Base-by-base conservation (phyloP, 2,329 filamentous ascomycete species). In the Neofusicoccum kwambonambiense region DNA sequence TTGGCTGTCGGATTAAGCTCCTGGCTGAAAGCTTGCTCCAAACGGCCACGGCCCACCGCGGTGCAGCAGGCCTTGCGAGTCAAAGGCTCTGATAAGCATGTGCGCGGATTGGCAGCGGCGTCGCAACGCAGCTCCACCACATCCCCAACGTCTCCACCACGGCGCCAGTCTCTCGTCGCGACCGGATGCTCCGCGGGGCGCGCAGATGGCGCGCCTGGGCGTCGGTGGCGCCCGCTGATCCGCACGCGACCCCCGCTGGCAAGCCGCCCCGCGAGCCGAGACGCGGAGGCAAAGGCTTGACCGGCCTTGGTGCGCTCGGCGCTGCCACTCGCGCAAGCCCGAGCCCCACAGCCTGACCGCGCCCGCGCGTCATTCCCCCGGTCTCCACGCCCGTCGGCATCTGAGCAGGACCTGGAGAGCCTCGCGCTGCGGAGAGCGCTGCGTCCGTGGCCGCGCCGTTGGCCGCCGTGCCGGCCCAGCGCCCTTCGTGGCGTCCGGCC, bases 251-350 rank as follows among this genome's bases (percentile, higher is more conserved):
- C 22, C 22, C 22, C 22, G 22, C 22, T 22, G 27, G n/a, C 27
- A 19, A 35, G 37, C 54, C 54, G 41, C 56, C 56, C 54, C 56
- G 56, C 56, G 56, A 47, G 56, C 56, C 42, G 56, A 60, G 56
- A 60, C 56, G 56, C 37, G 56, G 56, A 44, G 56, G 31, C 41
- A 47, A 35, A 60, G 13, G 56, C 56, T 60, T 60, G 41, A 47
- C 22, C 9, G 22, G 39, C 41, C 56, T 58, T 58, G 39, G 56
- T 45, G 15, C 22, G 22, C 49, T 51, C 11, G 49, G 49, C 49
- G 27, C 31, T 5, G 34, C 34, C 34, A 34, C 15, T 3, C 31
- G 19, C 15, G 22, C 12, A 50, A 15, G 0, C 13, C 22, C 22
- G 2, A 13, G 17, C 37, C 42, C 22, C 41, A 42, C n/a, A 27